These are phyloP conservation scores for Alternaria longipes DNA, from an alignment of 2,329 filamentous ascomycete species.

Conservation along the genomic window DNA sequence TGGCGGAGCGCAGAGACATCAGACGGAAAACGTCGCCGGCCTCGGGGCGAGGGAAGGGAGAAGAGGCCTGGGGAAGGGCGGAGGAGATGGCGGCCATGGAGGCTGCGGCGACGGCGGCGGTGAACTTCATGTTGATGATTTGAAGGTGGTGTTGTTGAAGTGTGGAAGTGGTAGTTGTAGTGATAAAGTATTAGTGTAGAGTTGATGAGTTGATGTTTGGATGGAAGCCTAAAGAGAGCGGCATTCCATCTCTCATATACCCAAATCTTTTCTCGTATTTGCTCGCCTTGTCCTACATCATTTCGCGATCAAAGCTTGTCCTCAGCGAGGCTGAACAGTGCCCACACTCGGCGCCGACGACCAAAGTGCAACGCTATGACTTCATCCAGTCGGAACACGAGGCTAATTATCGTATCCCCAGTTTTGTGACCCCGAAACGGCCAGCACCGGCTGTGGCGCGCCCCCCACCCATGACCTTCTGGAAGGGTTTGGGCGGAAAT, in stretches of 20 bases:
- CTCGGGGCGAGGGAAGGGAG: conserved; percentile 30
- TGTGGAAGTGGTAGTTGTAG: conserved; percentile 12
- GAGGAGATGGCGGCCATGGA: conserved; percentile 34
- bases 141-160: conserved; percentile 12
- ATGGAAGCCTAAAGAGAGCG: conserved; percentile 6
- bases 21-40: conserved; percentile 58
- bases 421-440: conserved; percentile 11
- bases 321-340: conserved; percentile 8
- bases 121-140: conserved; percentile 46
- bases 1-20: conserved; percentile 61
- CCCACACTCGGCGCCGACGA: conserved; percentile 10
- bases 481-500: conserved; percentile 4
- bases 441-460: conserved; percentile 15
- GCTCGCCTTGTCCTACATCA: conserved; percentile 11
- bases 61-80: conserved; percentile 36
- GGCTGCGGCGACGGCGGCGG: conserved; percentile 29
- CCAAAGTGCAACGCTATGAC: conserved; percentile 13
- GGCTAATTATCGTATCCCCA: conserved; percentile 10
- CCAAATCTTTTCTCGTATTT: conserved; percentile 9
- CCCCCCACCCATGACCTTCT: conserved; percentile 7
- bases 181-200: conserved; percentile 14
- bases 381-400: too few species aligned
- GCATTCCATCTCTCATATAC: conserved; percentile 13
- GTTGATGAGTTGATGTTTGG: conserved; percentile 10
- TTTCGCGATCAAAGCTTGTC: not conserved